Evolutionary conservation across 441 rosid genomes (phyloP).

Genomic region (Erodium trifolium): DNA sequence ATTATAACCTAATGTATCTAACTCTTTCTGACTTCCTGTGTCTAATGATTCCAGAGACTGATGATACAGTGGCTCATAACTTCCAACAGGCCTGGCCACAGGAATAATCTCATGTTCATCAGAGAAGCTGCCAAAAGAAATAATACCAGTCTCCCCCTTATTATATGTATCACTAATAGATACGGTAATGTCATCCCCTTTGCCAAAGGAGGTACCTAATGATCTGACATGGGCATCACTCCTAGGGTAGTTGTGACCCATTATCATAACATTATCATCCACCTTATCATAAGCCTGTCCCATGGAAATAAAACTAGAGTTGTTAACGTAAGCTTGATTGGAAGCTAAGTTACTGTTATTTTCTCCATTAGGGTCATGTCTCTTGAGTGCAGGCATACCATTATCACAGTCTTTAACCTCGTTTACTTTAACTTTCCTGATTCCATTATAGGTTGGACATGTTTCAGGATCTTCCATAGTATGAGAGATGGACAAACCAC

Average conservation of each 20-base stretch:
- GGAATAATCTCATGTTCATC: constrained; percentile 42
- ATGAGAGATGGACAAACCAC: constrained; percentile 51
- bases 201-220: constrained; percentile 30
- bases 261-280: constrained; percentile 33
- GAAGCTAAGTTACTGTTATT: constrained; percentile 25
- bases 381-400: constrained; percentile 32
- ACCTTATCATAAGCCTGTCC: constrained; percentile 27
- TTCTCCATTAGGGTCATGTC: constrained; percentile 30
- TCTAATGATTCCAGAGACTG: constrained; percentile 34
- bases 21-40: constrained; percentile 29
- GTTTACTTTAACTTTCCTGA: constrained; percentile 49
- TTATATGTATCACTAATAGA: constrained; percentile 30
- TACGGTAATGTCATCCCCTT: constrained; percentile 24
- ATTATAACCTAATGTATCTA: constrained; percentile 21
- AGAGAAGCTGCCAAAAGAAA: constrained; percentile 56
- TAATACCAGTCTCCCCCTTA: constrained; percentile 24
- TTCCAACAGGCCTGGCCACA: constrained; percentile 34
- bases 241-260: constrained; percentile 38
- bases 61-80: constrained; percentile 42
- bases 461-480: constrained; percentile 38
- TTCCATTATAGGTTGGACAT: constrained; percentile 38
- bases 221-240: constrained; percentile 28
- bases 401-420: constrained; percentile 45
- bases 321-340: constrained; percentile 7
- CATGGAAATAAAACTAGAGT: constrained; percentile 33